phyloP scores from a whole-genome alignment of 1,139 yeast genomes.

The Debaryomycetaceae sp. region DNA sequence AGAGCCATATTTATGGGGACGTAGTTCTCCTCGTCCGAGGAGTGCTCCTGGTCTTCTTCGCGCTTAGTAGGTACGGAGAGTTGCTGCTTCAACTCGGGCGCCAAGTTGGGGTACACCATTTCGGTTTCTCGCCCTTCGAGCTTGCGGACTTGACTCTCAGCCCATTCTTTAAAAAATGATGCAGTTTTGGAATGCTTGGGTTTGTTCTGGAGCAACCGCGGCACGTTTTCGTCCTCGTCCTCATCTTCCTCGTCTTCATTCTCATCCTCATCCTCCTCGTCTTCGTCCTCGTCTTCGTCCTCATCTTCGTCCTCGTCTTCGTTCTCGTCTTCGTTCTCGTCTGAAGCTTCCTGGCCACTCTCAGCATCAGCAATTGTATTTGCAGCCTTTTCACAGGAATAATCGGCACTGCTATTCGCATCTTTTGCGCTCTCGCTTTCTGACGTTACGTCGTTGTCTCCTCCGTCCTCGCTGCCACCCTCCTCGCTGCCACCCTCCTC shows the following conservation, averaged over 20 bases:
- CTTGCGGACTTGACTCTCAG: slow-evolving; percentile 50
- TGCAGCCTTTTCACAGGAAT: slow-evolving; percentile 16
- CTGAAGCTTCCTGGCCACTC: slow-evolving; percentile 32
- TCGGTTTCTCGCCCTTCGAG: slow-evolving; percentile 55
- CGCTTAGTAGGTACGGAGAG: slow-evolving; percentile 42
- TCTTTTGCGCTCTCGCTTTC: slow-evolving; percentile 17
- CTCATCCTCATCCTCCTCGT: slow-evolving; percentile 16
- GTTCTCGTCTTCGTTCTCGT: slow-evolving; percentile 33
- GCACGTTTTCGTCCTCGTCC: slow-evolving; percentile 21
- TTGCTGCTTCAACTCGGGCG: slow-evolving; percentile 43
- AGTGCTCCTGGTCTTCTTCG: slow-evolving; percentile 60
- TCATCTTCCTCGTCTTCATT: slow-evolving; percentile 17
- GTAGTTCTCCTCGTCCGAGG: slow-evolving; percentile 52
- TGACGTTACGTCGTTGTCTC: slow-evolving; percentile 14
- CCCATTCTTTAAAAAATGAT: slow-evolving; percentile 55
- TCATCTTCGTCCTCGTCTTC: slow-evolving; percentile 18
- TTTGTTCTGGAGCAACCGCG: slow-evolving; percentile 32
- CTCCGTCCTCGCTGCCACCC: slow-evolving; percentile 20
- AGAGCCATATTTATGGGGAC: slow-evolving; percentile 52
- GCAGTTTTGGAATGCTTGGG: slow-evolving; percentile 43
- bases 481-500: slow-evolving; percentile 41
- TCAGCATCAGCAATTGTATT: slow-evolving; percentile 18
- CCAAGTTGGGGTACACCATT: slow-evolving; percentile 45
- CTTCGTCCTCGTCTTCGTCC: slow-evolving; percentile 14
- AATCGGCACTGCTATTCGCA: slow-evolving; percentile 12